phyloP scores from a whole-genome alignment of 2,329 filamentous ascomycete genomes.

The Phaeophleospora eucalypticola region DNA sequence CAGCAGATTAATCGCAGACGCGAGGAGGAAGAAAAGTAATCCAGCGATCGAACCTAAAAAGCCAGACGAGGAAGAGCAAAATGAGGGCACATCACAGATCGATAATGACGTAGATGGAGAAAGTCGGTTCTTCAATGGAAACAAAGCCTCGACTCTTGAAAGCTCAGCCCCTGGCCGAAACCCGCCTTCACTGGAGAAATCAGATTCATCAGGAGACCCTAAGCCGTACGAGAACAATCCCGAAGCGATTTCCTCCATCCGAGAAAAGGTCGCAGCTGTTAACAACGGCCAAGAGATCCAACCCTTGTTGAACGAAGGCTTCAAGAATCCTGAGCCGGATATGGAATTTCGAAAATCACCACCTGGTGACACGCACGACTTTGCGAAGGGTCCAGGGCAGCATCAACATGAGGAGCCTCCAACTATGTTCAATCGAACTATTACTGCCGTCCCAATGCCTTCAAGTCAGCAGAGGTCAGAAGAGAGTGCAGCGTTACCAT shows the following conservation, averaged over 20 bases:
- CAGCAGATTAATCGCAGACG: constrained; percentile 71
- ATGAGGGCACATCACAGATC: background rate
- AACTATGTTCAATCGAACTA: constrained; percentile 3
- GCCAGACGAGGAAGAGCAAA: constrained; percentile 8
- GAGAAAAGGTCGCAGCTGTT: constrained; percentile 24
- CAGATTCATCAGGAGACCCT: background rate
- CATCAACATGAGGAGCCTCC: constrained; percentile 4
- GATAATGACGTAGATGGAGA: constrained; percentile 13
- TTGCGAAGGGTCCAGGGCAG: constrained; percentile 1
- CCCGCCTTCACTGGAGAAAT: background rate
- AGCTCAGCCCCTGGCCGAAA: background rate
- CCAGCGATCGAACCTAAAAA: constrained; percentile 16
- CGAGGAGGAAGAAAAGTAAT: constrained; percentile 53
- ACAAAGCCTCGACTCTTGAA: background rate
- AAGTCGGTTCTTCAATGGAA: constrained; percentile 14
- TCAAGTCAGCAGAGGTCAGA: background rate
- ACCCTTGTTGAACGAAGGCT: constrained; percentile 22
- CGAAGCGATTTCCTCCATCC: constrained; percentile 22
- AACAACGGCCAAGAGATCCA: constrained; percentile 19
- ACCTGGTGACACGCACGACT: background rate
- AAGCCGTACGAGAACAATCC: constrained; percentile 26
- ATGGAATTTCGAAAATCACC: background rate
- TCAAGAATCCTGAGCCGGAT: constrained; percentile 4
- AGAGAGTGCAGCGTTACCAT: too few relatives aligned
- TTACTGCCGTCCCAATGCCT: background rate